Conservation (phyloP, 495 filamentous ascomycete genomes). For the Eremomyces bilateralis region DNA sequence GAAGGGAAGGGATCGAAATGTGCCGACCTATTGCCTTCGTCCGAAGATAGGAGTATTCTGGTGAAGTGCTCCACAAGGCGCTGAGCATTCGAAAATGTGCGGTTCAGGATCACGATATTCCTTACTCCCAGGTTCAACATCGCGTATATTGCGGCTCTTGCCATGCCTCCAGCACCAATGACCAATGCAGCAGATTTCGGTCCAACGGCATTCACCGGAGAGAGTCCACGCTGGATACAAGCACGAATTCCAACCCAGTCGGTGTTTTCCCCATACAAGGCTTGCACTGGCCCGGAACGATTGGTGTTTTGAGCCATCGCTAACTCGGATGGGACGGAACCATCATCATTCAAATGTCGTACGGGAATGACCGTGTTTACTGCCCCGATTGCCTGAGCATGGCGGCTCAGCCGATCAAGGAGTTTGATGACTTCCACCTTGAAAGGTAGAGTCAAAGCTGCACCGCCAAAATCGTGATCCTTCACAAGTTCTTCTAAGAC, state of each 20-base stretch:
- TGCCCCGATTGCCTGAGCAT: slow-evolving; percentile 61
- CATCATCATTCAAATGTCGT: slow-evolving; percentile 32
- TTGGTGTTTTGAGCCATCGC: slow-evolving; percentile 40
- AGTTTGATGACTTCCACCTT: slow-evolving; percentile 49
- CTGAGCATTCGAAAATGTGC: slow-evolving; percentile 37
- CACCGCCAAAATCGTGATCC: slow-evolving; percentile 48
- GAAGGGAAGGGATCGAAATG: too few relatives aligned
- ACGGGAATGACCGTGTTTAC: slow-evolving; percentile 68
- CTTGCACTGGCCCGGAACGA: slow-evolving; percentile 38
- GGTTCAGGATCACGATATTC: slow-evolving; percentile 60
- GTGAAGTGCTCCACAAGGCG: slow-evolving; percentile 55
- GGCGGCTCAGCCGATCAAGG: slow-evolving; percentile 44
- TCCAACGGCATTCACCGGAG: slow-evolving; percentile 56
- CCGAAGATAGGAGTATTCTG: too few relatives aligned
- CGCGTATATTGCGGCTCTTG: slow-evolving; percentile 56
- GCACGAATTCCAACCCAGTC: slow-evolving; percentile 60
- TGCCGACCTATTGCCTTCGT: too few relatives aligned
- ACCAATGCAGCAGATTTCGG: slow-evolving; percentile 47
- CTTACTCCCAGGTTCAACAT: slow-evolving; percentile 57
- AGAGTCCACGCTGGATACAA: slow-evolving; percentile 52
- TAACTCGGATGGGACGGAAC: slow-evolving; percentile 41
- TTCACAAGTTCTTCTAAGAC: slow-evolving; percentile 38
- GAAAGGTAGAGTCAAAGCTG: slow-evolving; percentile 52
- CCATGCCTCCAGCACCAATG: slow-evolving; percentile 67
- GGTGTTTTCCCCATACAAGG: slow-evolving; percentile 67